These are phyloP conservation scores for Coemansia sp. DNA, from an alignment of 192 early-diverging fungal species.

Conservation along the genomic window DNA sequence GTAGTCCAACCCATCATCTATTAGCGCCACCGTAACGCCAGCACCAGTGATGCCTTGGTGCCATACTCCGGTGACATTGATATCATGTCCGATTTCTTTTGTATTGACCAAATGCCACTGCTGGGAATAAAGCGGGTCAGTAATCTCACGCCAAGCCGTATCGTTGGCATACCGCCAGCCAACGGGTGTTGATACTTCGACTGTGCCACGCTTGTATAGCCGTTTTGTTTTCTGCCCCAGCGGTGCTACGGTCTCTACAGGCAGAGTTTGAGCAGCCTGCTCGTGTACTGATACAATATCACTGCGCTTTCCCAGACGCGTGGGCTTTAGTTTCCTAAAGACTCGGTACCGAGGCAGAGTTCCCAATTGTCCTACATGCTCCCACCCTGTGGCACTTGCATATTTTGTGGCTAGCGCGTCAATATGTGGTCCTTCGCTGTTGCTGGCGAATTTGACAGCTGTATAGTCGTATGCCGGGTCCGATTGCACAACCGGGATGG, in stretches of 20 bases:
- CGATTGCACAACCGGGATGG: conserved; percentile 19
- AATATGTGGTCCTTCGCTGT: background rate
- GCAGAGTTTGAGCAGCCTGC: background rate
- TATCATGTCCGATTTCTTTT: conserved; percentile 66
- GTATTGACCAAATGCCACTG: conserved; percentile 60
- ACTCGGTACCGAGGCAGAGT: conserved; percentile 39
- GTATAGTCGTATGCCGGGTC: conserved; percentile 37
- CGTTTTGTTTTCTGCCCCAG: conserved; percentile 15
- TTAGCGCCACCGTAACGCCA: conserved; percentile 80
- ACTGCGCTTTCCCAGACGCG: background rate
- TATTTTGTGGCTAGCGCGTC: conserved; percentile 26
- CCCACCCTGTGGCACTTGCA: conserved; percentile 29
- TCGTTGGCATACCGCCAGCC: conserved; percentile 10
- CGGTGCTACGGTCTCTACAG: conserved; percentile 15
- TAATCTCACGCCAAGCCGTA: conserved; percentile 30
- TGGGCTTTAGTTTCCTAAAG: conserved; percentile 20
- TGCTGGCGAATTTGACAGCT: conserved; percentile 31
- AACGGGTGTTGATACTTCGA: background rate
- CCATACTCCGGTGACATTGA: conserved; percentile 96
- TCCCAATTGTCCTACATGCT: conserved; percentile 36
- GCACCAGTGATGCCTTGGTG: conserved; percentile 83
- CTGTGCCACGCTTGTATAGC: conserved; percentile 35
- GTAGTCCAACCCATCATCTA: conserved; percentile 96
- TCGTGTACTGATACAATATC: background rate
- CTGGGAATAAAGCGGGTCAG: conserved; percentile 42